Base-by-base conservation (phyloP, 768 basidiomycete genomes). In the Phaeolepiota aurea region DNA sequence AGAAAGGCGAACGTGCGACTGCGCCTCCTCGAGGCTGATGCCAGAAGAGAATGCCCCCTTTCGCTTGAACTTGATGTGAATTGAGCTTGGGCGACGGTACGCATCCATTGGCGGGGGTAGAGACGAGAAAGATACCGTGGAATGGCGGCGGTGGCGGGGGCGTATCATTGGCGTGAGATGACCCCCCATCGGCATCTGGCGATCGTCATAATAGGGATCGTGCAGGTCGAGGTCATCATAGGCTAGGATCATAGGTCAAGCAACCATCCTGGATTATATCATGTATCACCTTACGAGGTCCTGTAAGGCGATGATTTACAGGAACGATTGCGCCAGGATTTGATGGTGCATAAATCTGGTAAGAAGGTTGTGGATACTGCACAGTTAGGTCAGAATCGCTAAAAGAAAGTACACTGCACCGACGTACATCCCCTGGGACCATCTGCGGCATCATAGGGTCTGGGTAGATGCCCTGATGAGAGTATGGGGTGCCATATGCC, bases 21-120 rank as follows among this genome's bases (percentile, higher is more conserved):
- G 80, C 12, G 83, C 83, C 57, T 84, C 82, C 14, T 71, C 72
- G 14, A 87, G 69, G 28, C 70, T 76, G 48, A 87, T 71, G 4
- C 84, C 84, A 15, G 74, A 66, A 38, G 70, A 62, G 53, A 82
- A 74, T 10, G 76, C 65, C 9, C 79, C 80, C 64, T 80, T 85
- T 55, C 78, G 75, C 59, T 80, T 83, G 63, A 87, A 87, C 55
- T 81, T 84, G 44, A 87, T 64, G 40, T 75, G 63, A 30, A 69
- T 60, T 19, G 71, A 64, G 48, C 68, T 71, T 11, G 71, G 64
- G 18, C 68, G 64, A 15, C 68, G 71, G 53, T 69, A 74, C n/a
- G 61, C 53, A 42, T 76, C 68, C 40, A 68, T 51, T 4, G 54
- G 52, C 23, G 59, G 54, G 11, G 66, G 65, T 23, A 52, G 56